Evolutionary conservation across 2,329 filamentous ascomycete species (phyloP), one percentile per base, ranked within the genome.

Genomic region (Fusarium hainanense): DNA sequence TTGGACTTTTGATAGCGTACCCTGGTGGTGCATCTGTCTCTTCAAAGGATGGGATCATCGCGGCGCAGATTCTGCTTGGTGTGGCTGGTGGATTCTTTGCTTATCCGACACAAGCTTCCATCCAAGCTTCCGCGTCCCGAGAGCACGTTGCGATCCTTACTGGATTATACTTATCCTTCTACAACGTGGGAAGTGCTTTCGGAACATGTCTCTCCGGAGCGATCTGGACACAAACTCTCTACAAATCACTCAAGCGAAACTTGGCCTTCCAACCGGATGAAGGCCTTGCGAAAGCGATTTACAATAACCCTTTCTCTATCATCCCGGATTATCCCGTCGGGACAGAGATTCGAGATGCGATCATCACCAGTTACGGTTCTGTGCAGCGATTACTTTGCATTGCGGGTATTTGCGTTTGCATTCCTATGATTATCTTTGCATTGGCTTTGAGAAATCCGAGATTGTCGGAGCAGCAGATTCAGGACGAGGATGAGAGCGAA

Each of bases 21-120:
- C 84, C 86, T 3, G 87, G 87, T 14, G 86, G 85, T 2, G 76
- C 80, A 1, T 79, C 76, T 3, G 37, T 70, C 0, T 75, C 78
- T 0, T 81, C 79, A 4, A 79, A 85, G 43, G 79, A 82, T 0
- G 88, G 88, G 4, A 81, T 90, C 20, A 83, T 90, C 50, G 83
- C 82, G 4, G 86, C 82, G 0, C 86, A 90, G 69, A 77, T 89
- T 4, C 76, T 89, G 4, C 79, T 90, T 4, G 88, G 88, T 44
- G 79, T 89, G 43, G 86, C 86, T 1, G 87, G 87, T 13, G 88
- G 88, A 1, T 77, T 90, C 58, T 89, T 89, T 70, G 78, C 80
- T 0, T 82, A 81, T 54, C 80, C 80, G 0, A 81, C 80, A 0
- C 79, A 81, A 50, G 80, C 80, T 0, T 80, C 79, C 2, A 81